Conservation (phyloP, 108 stramenopile species). For the Mayamaea pseudoterrestris region DNA sequence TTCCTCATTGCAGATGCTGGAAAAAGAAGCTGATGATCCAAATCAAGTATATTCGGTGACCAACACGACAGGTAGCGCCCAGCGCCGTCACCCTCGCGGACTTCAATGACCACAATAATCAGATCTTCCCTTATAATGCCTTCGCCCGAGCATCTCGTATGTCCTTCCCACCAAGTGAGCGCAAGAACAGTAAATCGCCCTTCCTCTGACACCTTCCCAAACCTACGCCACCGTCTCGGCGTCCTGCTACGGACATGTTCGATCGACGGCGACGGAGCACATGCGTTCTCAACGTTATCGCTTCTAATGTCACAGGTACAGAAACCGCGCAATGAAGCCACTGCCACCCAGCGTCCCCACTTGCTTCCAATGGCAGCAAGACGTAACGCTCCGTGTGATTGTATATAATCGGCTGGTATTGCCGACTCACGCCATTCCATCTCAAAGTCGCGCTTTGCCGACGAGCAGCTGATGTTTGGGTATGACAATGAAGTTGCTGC, state of each 20-base stretch:
- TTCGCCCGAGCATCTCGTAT: background rate
- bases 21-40: conserved; percentile 1
- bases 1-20: too few species aligned
- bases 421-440: too few species aligned
- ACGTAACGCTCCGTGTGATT: too few species aligned
- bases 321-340: too few species aligned
- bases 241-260: background rate
- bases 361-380: too few species aligned
- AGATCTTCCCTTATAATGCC: conserved; percentile 15
- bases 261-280: background rate
- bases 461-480: too few species aligned
- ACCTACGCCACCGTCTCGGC: conserved; percentile 16
- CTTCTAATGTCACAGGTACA: too few species aligned
- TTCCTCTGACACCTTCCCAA: conserved; percentile 21
- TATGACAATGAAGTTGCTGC: too few species aligned
- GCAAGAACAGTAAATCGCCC: conserved; percentile 16
- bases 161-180: conserved; percentile 34
- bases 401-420: too few species aligned
- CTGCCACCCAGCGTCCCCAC: too few species aligned
- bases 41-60: conserved; percentile 9
- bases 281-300: too few species aligned
- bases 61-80: conserved; percentile 26
- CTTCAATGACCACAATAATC: conserved; percentile 18
- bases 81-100: conserved; percentile 1
- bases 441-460: too few species aligned